A percentile compares a stretch with the other conserved stretches of the same genome.
Evolutionary conservation across 441 rosid species (phyloP).

Genomic region (Jatropha podagrica): DNA sequence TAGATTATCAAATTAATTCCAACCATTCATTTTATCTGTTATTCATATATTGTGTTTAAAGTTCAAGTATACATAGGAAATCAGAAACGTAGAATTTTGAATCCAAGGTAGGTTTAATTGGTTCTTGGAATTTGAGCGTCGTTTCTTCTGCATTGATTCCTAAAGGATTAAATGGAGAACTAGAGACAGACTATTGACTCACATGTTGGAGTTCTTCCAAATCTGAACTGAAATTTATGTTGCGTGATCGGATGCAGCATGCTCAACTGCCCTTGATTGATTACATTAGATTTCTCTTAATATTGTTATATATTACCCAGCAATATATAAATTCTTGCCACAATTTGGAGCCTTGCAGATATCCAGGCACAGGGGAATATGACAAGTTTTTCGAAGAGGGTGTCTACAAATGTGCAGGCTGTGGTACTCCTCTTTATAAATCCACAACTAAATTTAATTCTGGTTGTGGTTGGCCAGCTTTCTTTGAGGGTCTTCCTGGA

Average conservation of each 20-base stretch:
- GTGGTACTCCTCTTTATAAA: slow-evolving; percentile 80
- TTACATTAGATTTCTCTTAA: background rate
- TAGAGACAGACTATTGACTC: background rate
- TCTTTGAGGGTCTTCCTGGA: slow-evolving; percentile 87
- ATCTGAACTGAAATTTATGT: background rate
- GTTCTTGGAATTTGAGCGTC: background rate
- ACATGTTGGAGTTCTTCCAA: background rate
- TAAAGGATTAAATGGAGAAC: background rate
- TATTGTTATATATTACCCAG: no score
- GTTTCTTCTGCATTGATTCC: background rate
- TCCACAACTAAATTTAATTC: slow-evolving; percentile 82
- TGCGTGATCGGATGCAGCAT: background rate
- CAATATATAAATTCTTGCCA: background rate
- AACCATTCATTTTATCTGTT: background rate
- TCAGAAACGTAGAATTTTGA: background rate
- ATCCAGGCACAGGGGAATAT: slow-evolving; percentile 86
- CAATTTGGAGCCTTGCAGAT: slow-evolving; percentile 38
- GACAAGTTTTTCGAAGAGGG: slow-evolving; percentile 68
- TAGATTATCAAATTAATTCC: background rate
- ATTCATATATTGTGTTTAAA: background rate
- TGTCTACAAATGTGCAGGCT: slow-evolving; percentile 73
- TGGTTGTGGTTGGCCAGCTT: slow-evolving; percentile 97
- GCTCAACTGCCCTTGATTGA: background rate
- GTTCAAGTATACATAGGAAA: background rate
- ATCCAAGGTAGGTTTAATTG: background rate